Conservation (phyloP, 768 basidiomycete genomes). For the Boletus barrowsii region DNA sequence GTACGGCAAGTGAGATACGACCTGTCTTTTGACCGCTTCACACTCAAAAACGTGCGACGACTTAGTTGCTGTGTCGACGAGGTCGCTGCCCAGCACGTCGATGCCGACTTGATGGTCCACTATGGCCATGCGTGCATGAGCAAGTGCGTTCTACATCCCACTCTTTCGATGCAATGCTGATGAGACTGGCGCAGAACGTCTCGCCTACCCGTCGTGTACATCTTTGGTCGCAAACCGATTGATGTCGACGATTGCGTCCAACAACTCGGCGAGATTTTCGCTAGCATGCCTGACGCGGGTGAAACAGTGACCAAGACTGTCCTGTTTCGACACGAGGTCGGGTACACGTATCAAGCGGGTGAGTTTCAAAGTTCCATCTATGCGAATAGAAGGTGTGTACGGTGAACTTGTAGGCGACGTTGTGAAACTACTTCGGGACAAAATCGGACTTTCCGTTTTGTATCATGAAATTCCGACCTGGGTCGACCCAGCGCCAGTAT, state of each 20-base stretch:
- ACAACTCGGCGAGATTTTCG: slow-evolving; percentile 38
- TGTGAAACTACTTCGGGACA: slow-evolving; percentile 18
- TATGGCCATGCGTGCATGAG: slow-evolving; percentile 97
- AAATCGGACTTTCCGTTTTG: slow-evolving; percentile 30
- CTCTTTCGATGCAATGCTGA: background rate
- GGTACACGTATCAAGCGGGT: slow-evolving; percentile 70
- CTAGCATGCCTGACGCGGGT: slow-evolving; percentile 1
- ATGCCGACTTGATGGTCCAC: slow-evolving; percentile 89
- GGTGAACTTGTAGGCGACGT: slow-evolving; percentile 15
- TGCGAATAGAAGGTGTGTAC: background rate
- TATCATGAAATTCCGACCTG: slow-evolving; percentile 36
- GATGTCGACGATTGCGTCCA: slow-evolving; percentile 52
- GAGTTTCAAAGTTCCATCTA: background rate
- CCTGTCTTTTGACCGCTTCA: background rate
- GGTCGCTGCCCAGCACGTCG: slow-evolving; percentile 90
- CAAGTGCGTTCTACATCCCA: slow-evolving; percentile 51
- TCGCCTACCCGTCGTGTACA: slow-evolving; percentile 84
- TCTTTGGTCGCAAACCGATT: slow-evolving; percentile 76
- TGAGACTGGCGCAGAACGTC: slow-evolving; percentile 57
- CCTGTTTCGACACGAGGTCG: slow-evolving; percentile 73
- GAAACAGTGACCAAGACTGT: slow-evolving; percentile 30
- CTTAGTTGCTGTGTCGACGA: slow-evolving; percentile 93
- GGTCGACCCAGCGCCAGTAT: slow-evolving; percentile 13
- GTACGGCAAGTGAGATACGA: slow-evolving; percentile 73
- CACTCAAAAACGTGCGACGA: background rate